Base-by-base conservation (phyloP, 176 grass and related monocot genomes). In the Alloteropsis semialata region DNA sequence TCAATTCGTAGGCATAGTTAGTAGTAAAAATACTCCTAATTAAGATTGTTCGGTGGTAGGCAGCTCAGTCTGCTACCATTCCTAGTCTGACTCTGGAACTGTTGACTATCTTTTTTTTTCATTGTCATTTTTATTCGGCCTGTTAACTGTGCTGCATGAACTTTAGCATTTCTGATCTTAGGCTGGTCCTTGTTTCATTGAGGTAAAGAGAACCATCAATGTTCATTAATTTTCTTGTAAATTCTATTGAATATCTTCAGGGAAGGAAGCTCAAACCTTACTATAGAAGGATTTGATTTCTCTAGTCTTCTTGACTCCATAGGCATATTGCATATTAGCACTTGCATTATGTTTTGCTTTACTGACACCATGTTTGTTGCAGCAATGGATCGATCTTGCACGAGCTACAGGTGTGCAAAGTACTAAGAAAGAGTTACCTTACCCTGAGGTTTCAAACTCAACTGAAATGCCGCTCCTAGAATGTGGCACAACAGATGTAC, bases 321-420 rank as follows among this genome's bases (percentile, higher is more conserved):
- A 21, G n/a, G 56, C 62, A 73, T 56, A 77, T 28, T 68, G 48
- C 19, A 5, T 22, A 16, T 7, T 22, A 68, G 8, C 72, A 43
- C 13, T 74, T 55, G 68, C 69, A 76, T 8, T 49, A 13, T 16
- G 45, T 29, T 45, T 62, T 39, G 44, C 29, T 81, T 65, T 84
- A 32, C 34, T 76, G 42, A 89, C 64, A 51, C 34, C 39, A 55
- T 74, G 8, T 82, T 77, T 86, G 39, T 86, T 96, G 85, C 89
- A 99, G 96, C 96, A 96, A 99, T 99, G 96, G 96, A 39, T 99
- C 36, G 96, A 99, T 94, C 77, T 99, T 76, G 96, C 96, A 73
- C 86, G 96, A 69, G 82, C 72, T 83, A 94, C 96, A 41, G 96
- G 93, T 34, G 51, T 99, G 82, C 96, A 99, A 51, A 89, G 60